Percentiles rank a stretch among this genome's conserved stretches.
Evolutionary conservation across 192 early-diverging fungal genomes (phyloP).

Genomic region (Coemansia sp.): DNA sequence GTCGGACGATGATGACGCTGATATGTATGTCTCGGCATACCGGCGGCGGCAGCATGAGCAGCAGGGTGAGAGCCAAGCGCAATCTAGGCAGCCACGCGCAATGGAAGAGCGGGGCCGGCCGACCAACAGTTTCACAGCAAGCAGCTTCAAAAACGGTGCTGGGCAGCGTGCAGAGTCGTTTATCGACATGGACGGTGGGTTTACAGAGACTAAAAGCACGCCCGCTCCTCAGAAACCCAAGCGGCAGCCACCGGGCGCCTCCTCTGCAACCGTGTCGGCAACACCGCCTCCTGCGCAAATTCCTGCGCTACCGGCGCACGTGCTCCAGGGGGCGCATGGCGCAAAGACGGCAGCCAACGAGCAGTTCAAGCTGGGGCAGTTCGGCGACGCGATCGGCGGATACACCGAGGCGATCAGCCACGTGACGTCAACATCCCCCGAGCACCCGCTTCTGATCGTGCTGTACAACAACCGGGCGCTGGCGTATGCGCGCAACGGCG

Average conservation of each 20-base stretch:
- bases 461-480: constrained; percentile 86
- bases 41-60: constrained; percentile 19
- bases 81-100: not conserved
- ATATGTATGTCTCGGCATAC: constrained; percentile 27
- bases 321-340: constrained; percentile 10
- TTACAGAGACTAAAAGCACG: not conserved
- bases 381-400: constrained; percentile 67
- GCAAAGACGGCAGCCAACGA: constrained; percentile 73
- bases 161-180: constrained; percentile 6
- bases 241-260: not conserved
- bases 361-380: constrained; percentile 87
- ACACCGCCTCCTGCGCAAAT: constrained; percentile 11
- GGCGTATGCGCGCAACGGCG: constrained; percentile 76
- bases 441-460: constrained; percentile 62
- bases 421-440: constrained; percentile 51
- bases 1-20: constrained; percentile 26
- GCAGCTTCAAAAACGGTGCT: not conserved
- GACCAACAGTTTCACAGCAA: not conserved
- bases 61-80: not conserved
- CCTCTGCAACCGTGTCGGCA: not conserved
- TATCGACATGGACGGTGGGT: constrained; percentile 9
- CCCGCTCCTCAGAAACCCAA: not conserved
- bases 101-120: not conserved
- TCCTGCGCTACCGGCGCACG: constrained; percentile 15
- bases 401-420: constrained; percentile 68